Conservation (phyloP, 768 basidiomycete genomes). For the Ephemerocybe angulata region DNA sequence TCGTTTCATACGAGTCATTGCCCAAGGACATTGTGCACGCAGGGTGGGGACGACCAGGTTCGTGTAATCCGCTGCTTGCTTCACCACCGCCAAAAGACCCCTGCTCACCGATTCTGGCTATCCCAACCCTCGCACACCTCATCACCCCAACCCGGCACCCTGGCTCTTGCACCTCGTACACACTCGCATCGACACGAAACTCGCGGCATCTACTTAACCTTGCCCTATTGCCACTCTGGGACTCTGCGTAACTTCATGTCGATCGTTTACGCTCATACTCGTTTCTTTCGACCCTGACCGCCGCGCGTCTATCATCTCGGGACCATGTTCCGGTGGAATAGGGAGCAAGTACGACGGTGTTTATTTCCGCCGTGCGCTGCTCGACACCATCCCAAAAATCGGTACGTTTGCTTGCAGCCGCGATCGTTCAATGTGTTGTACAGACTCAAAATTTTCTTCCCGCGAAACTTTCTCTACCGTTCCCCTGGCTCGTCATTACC, state of each 20-base stretch:
- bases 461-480: not conserved
- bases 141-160: not conserved
- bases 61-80: no score
- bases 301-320: not conserved
- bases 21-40: conserved; percentile 63
- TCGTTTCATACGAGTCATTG: conserved; percentile 66
- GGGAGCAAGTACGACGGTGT: conserved; percentile 60
- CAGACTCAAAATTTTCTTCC: not conserved
- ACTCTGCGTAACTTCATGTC: no score
- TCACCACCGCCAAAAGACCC: no score
- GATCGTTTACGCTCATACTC: not conserved
- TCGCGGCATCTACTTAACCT: no score
- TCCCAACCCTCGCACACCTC: not conserved
- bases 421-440: not conserved
- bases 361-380: conserved; percentile 63
- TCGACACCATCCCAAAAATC: conserved; percentile 66
- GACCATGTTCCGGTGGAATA: conserved; percentile 11
- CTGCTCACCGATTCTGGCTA: not conserved
- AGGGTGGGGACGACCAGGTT: conserved; percentile 76
- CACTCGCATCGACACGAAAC: not conserved
- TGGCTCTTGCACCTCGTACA: conserved; percentile 1
- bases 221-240: no score
- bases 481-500: not conserved
- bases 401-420: conserved; percentile 40
- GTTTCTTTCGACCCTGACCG: not conserved